These are phyloP conservation scores for Aspergillus haitiensis DNA, from an alignment of 495 filamentous ascomycete genomes.

Conservation along the genomic window DNA sequence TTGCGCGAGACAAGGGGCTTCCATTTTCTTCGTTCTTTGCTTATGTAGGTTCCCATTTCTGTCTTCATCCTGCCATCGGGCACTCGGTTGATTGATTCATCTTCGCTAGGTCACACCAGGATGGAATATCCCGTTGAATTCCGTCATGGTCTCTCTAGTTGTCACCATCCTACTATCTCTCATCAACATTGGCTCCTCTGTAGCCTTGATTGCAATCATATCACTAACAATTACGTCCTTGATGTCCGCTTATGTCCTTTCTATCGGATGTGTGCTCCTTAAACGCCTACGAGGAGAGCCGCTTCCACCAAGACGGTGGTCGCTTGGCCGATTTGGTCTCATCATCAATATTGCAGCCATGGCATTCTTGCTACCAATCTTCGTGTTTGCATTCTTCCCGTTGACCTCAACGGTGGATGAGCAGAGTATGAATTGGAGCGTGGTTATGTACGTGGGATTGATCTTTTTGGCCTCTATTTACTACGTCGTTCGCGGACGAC, in stretches of 20 bases:
- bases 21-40: constrained; percentile 55
- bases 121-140: constrained; percentile 54
- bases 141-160: constrained; percentile 47
- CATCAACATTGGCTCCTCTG: constrained; percentile 54
- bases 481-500: constrained; percentile 42
- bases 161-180: constrained; percentile 50
- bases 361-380: constrained; percentile 45
- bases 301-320: constrained; percentile 49
- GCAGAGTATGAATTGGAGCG: constrained; percentile 51
- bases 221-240: constrained; percentile 45
- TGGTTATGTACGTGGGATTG: constrained; percentile 48
- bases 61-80: too few relatives aligned
- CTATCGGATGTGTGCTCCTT: constrained; percentile 48
- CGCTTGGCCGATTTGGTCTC: constrained; percentile 50
- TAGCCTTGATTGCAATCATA: constrained; percentile 49
- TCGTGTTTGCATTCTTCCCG: constrained; percentile 57
- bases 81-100: too few relatives aligned
- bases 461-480: constrained; percentile 47
- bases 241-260: constrained; percentile 52
- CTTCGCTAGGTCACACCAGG: constrained; percentile 45
- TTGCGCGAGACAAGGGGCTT: constrained; percentile 56
- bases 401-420: constrained; percentile 39
- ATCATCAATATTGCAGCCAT: constrained; percentile 46
- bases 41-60: constrained; percentile 36
- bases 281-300: constrained; percentile 45